phyloP scores from a whole-genome alignment of 768 basidiomycete species.

The Pisolithus orientalis region DNA sequence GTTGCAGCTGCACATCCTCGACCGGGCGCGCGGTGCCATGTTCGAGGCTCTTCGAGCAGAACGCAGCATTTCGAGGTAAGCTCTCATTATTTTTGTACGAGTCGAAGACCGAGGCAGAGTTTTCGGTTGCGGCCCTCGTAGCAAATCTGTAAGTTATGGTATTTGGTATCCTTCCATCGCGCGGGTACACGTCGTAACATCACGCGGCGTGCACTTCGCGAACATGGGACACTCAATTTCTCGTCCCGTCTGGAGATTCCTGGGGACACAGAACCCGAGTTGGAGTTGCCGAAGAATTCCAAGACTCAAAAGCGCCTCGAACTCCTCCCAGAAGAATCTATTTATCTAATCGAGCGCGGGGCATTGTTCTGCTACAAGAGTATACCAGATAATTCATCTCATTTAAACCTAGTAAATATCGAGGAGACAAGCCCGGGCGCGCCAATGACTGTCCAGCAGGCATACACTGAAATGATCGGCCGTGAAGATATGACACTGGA shows the following conservation, averaged over 20 bases:
- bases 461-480: constrained; percentile 81
- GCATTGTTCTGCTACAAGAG: constrained; percentile 80
- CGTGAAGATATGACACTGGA: constrained; percentile 73
- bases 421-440: constrained; percentile 45
- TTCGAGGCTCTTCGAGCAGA: constrained; percentile 71
- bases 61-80: constrained; percentile 71
- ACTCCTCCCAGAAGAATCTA: constrained; percentile 88
- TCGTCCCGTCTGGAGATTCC: constrained; percentile 28
- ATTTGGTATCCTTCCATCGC: constrained; percentile 68
- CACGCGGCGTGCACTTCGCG: constrained; percentile 79
- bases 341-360: constrained; percentile 91
- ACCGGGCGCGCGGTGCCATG: constrained; percentile 79
- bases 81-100: constrained; percentile 1
- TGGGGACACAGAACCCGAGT: constrained; percentile 21
- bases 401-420: constrained; percentile 6
- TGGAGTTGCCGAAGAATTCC: not conserved
- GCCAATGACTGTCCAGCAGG: constrained; percentile 91
- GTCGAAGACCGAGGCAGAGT: not conserved
- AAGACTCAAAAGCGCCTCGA: constrained; percentile 66
- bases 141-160: constrained; percentile 75
- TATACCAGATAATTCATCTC: constrained; percentile 21
- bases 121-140: constrained; percentile 19
- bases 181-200: constrained; percentile 61
- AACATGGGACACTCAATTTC: constrained; percentile 77
- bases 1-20: constrained; percentile 76